These are phyloP conservation scores for Colletotrichum gloeosporioides DNA, from an alignment of 2,329 filamentous ascomycete genomes.

Conservation along the genomic window DNA sequence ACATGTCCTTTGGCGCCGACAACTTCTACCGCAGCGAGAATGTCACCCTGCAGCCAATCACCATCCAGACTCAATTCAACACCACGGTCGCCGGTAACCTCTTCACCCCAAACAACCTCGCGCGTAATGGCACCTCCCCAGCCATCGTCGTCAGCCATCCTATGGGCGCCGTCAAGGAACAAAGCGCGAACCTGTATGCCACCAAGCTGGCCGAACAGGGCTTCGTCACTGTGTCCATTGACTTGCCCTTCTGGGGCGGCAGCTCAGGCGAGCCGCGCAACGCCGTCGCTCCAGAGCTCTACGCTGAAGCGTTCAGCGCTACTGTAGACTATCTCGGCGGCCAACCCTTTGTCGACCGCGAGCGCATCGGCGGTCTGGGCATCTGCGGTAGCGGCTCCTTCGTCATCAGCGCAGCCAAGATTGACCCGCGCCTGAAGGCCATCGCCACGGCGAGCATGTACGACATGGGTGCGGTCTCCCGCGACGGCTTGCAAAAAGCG, in stretches of 20 bases:
- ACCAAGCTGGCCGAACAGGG: slow-evolving; percentile 28
- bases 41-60: neutral
- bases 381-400: slow-evolving; percentile 35
- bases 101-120: neutral
- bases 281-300: slow-evolving; percentile 29
- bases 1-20: slow-evolving; percentile 6
- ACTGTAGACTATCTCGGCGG: slow-evolving; percentile 33
- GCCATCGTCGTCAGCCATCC: slow-evolving; percentile 33
- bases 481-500: neutral
- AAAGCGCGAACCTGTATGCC: slow-evolving; percentile 35
- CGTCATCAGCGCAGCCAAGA: slow-evolving; percentile 39
- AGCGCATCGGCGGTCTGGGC: slow-evolving; percentile 33
- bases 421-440: slow-evolving; percentile 29
- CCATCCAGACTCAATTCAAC: neutral
- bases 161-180: slow-evolving; percentile 34
- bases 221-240: slow-evolving; percentile 30
- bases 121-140: neutral
- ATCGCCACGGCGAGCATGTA: slow-evolving; percentile 25
- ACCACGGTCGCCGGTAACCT: neutral
- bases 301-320: slow-evolving; percentile 33
- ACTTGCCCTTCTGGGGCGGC: slow-evolving; percentile 29
- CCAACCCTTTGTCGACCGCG: slow-evolving; percentile 28
- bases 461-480: slow-evolving; percentile 2
- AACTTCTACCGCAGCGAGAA: slow-evolving; percentile 13
- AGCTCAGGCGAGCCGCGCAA: slow-evolving; percentile 30